phyloP scores from a whole-genome alignment of 208 protist species.

The Sergeia podlipaevii region DNA sequence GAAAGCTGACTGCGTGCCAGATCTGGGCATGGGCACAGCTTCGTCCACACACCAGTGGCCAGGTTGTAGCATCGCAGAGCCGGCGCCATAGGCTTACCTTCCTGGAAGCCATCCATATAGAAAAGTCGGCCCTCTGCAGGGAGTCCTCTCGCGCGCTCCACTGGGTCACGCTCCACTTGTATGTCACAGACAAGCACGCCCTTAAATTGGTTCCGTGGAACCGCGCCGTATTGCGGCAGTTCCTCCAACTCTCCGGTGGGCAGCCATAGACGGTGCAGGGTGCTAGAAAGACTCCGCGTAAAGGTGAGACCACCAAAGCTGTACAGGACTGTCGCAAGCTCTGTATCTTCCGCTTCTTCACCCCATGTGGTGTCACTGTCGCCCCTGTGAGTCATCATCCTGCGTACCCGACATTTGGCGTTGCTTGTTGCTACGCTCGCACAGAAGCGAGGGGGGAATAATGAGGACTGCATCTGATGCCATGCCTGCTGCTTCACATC shows the following conservation, averaged over 20 bases:
- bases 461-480: slow-evolving; percentile 21
- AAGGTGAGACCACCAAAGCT: slow-evolving; percentile 47
- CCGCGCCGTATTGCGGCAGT: slow-evolving; percentile 40
- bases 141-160: slow-evolving; percentile 12
- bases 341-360: neutral
- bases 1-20: slow-evolving; percentile 41
- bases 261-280: slow-evolving; percentile 35
- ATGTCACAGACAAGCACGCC: slow-evolving; percentile 40
- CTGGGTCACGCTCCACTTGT: slow-evolving; percentile 22
- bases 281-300: slow-evolving; percentile 26
- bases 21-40: slow-evolving; percentile 34
- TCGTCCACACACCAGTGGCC: slow-evolving; percentile 31
- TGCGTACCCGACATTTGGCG: no score
- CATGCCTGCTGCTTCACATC: slow-evolving; percentile 19
- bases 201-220: slow-evolving; percentile 47
- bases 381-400: neutral
- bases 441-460: slow-evolving; percentile 42
- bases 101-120: slow-evolving; percentile 50
- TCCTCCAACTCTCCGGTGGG: slow-evolving; percentile 28
- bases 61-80: slow-evolving; percentile 39
- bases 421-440: slow-evolving; percentile 37
- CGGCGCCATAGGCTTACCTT: slow-evolving; percentile 33
- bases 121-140: slow-evolving; percentile 25
- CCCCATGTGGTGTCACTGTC: neutral
- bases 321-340: slow-evolving; percentile 21